A percentile compares a stretch with the other conserved stretches of the same genome.
These are phyloP conservation scores for Alternaria dauci DNA, from an alignment of 2,329 filamentous ascomycete species.

Conservation along the genomic window DNA sequence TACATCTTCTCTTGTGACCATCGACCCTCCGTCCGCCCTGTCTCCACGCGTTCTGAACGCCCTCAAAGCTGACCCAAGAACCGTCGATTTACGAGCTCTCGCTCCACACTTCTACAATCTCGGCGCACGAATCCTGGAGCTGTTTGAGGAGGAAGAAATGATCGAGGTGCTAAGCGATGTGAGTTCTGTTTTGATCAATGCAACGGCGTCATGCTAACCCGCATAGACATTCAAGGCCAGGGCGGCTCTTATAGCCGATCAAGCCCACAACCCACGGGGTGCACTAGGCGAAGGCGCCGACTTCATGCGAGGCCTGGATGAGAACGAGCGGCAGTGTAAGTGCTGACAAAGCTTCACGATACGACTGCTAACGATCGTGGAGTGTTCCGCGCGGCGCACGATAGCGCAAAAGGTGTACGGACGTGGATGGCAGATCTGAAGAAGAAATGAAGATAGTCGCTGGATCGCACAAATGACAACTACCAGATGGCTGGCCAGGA, in stretches of 20 bases:
- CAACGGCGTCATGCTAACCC: conserved; percentile 5
- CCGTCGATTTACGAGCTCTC: conserved; percentile 82
- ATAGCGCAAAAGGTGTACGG: conserved; percentile 57
- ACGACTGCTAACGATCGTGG: conserved; percentile 10
- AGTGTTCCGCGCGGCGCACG: conserved; percentile 60
- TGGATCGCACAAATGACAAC: neutral
- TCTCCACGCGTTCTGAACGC: conserved; percentile 84
- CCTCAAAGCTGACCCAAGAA: conserved; percentile 86
- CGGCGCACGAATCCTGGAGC: conserved; percentile 82
- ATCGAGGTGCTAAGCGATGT: conserved; percentile 65
- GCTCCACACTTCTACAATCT: conserved; percentile 89
- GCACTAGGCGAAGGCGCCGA: conserved; percentile 73
- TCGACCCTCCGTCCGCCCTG: conserved; percentile 82
- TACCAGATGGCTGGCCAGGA: neutral
- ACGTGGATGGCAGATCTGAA: conserved; percentile 56
- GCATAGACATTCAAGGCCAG: conserved; percentile 78
- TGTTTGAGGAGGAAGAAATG: conserved; percentile 90
- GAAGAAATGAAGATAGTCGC: conserved; percentile 44
- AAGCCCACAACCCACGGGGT: conserved; percentile 84
- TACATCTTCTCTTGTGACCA: conserved; percentile 62
- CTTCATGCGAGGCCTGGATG: conserved; percentile 87
- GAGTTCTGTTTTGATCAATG: conserved; percentile 10
- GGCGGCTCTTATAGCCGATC: conserved; percentile 83
- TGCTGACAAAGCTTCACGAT: conserved; percentile 4
- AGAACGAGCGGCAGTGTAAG: conserved; percentile 78